Base-by-base conservation (phyloP, 2,329 filamentous ascomycete genomes). In the Scorias spongiosa region DNA sequence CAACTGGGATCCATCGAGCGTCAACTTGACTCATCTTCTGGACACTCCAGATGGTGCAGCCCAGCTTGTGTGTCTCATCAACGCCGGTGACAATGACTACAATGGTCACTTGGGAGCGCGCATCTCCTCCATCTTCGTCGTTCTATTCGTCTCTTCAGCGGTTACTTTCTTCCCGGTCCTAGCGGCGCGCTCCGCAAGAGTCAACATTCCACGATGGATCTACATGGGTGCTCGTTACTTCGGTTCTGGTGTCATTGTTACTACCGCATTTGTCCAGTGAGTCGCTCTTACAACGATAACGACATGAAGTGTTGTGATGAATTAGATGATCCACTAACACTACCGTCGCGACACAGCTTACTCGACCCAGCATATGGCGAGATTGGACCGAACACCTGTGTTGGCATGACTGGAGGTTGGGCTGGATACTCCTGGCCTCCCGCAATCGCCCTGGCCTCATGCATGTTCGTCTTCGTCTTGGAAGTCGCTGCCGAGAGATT, bases 211-310 rank as follows among this genome's bases (percentile, higher is more conserved):
- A 0, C 54, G 63, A 10, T 64, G 64, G 38, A 60, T 64, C 41
- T 70, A 68, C 48, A 60, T 71, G 12, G 68, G 69, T 44, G 66
- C 66, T 6, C 60, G 64, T 12, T 94, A 89, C 64, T 85, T 95
- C 57, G 89, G 89, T 50, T 91, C 86, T 0, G 89, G 89, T 37
- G 87, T 95, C 50, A 95, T 96, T 56, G 76, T 95, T 51, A 82
- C 84, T 5, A 96, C 89, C 1, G 85, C 88, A 0, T 37, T 37
- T 17, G 17, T 37, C 12, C 34, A 37, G 34, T 37, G 17, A 37
- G 34, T n/a, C 34, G 8, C 34, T 14, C 34, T 17, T 4, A 4
- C 20, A 26, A 7, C 20, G 7, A 26, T 7, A 26, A 4, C 20
- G 7, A 26, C 20, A 26, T 26, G 3, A 26, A 26, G 20, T n/a